phyloP scores from a whole-genome alignment of 2,329 filamentous ascomycete species.

The Trichoderma atrobrunneum region DNA sequence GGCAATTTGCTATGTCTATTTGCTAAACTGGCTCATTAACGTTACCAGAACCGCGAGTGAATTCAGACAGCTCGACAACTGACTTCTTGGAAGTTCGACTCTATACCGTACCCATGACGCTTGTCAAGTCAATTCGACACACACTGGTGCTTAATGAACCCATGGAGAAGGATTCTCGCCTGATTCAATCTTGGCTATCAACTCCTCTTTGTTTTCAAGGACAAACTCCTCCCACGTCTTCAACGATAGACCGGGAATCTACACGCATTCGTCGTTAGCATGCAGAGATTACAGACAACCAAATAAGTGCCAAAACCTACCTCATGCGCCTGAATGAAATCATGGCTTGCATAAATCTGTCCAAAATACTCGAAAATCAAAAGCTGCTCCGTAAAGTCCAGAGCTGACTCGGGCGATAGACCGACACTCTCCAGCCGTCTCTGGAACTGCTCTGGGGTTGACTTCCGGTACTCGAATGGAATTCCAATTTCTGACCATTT shows the following conservation, averaged over 20 bases:
- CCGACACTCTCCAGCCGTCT: not conserved
- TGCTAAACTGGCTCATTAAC: rapidly evolving
- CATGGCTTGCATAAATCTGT: not conserved
- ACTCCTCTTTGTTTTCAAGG: not conserved
- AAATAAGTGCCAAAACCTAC: not conserved
- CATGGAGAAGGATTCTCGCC: not conserved
- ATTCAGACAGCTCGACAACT: not conserved
- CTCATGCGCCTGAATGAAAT: not conserved
- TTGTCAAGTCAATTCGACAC: not conserved
- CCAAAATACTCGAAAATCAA: not conserved
- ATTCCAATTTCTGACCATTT: not conserved
- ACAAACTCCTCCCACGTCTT: not conserved
- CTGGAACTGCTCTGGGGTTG: not conserved
- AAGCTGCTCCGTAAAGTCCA: constrained; percentile 1
- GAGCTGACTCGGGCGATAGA: not conserved
- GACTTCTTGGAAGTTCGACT: too few species aligned
- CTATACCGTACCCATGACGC: not conserved
- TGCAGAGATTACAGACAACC: not conserved
- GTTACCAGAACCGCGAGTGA: not conserved
- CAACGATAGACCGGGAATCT: not conserved
- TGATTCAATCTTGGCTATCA: not conserved
- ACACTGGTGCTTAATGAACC: not conserved
- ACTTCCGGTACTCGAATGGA: not conserved
- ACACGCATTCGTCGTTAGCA: not conserved
- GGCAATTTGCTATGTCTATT: not conserved